phyloP scores from a whole-genome alignment of 1,284 basidiomycete species.

The Ceratobasidium papillatum region DNA sequence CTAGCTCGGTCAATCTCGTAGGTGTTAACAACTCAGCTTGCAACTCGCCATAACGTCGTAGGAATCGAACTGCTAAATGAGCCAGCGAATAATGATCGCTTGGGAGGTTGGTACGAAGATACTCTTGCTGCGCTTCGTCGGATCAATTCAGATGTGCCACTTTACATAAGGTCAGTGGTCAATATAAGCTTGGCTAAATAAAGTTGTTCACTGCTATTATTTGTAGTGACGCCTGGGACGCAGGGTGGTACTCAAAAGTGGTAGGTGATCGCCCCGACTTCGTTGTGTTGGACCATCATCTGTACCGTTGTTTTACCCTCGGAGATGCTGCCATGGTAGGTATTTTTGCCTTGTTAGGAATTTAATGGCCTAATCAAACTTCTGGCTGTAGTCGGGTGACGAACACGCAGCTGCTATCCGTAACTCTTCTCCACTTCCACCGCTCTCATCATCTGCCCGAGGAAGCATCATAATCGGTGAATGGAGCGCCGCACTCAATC shows the following conservation, averaged over 20 bases:
- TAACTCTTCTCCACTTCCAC: slow-evolving; percentile 57
- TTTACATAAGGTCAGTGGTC: slow-evolving; percentile 62
- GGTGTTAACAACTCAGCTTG: slow-evolving; percentile 57
- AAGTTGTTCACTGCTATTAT: neutral
- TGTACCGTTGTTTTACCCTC: slow-evolving; percentile 83
- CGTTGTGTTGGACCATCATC: slow-evolving; percentile 81
- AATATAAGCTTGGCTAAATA: neutral
- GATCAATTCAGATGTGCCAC: slow-evolving; percentile 65
- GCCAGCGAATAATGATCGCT: slow-evolving; percentile 64
- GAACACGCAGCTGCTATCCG: slow-evolving; percentile 64
- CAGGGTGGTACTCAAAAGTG: slow-evolving; percentile 70
- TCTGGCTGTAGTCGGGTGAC: slow-evolving; percentile 58
- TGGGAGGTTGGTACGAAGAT: slow-evolving; percentile 72
- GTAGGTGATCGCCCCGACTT: slow-evolving; percentile 58
- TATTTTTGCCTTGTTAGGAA: neutral
- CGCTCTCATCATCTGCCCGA: slow-evolving; percentile 58
- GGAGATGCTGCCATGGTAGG: slow-evolving; percentile 59
- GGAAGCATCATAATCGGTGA: slow-evolving; percentile 81
- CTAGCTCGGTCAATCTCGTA: slow-evolving; percentile 21
- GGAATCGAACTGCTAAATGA: slow-evolving; percentile 89
- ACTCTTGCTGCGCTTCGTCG: slow-evolving; percentile 66
- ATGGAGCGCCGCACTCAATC: slow-evolving; percentile 83
- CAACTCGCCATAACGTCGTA: slow-evolving; percentile 69
- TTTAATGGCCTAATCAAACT: neutral
- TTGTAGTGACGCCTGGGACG: slow-evolving; percentile 75